These are phyloP conservation scores for Roridomyces roridus DNA, from an alignment of 768 basidiomycete species.

Conservation along the genomic window DNA sequence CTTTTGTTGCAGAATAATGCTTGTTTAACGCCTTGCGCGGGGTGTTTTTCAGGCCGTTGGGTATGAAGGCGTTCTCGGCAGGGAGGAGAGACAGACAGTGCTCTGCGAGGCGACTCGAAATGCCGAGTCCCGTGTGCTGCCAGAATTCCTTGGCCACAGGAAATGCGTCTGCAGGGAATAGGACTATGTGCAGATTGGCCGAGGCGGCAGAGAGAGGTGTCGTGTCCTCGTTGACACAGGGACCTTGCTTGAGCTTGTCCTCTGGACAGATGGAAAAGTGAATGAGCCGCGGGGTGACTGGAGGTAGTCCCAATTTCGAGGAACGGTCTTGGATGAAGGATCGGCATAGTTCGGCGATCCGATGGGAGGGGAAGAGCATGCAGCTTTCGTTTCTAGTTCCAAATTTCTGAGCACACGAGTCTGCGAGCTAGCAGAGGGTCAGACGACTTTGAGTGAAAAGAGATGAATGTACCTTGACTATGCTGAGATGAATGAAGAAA, in stretches of 20 bases:
- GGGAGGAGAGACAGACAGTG: conserved; percentile 77
- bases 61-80: conserved; percentile 40
- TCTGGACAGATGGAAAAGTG: conserved; percentile 77
- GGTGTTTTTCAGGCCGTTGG: conserved; percentile 22
- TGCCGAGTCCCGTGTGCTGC: conserved; percentile 93
- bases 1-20: conserved; percentile 58
- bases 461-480: conserved; percentile 69
- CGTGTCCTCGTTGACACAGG: conserved; percentile 31
- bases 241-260: conserved; percentile 40
- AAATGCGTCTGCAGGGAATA: conserved; percentile 71
- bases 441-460: background rate
- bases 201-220: conserved; percentile 35
- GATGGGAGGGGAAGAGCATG: conserved; percentile 79
- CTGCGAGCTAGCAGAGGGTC: conserved; percentile 63
- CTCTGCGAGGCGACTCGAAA: conserved; percentile 88
- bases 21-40: conserved; percentile 56
- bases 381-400: conserved; percentile 72
- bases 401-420: conserved; percentile 80
- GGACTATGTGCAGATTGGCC: conserved; percentile 79
- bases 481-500: conserved; percentile 90
- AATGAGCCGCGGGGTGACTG: conserved; percentile 60
- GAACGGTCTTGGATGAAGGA: conserved; percentile 69
- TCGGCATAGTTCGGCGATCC: conserved; percentile 76
- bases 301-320: conserved; percentile 43
- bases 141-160: conserved; percentile 88